phyloP scores from a whole-genome alignment of 345 rosid species.

The Eucalyptus marginata region DNA sequence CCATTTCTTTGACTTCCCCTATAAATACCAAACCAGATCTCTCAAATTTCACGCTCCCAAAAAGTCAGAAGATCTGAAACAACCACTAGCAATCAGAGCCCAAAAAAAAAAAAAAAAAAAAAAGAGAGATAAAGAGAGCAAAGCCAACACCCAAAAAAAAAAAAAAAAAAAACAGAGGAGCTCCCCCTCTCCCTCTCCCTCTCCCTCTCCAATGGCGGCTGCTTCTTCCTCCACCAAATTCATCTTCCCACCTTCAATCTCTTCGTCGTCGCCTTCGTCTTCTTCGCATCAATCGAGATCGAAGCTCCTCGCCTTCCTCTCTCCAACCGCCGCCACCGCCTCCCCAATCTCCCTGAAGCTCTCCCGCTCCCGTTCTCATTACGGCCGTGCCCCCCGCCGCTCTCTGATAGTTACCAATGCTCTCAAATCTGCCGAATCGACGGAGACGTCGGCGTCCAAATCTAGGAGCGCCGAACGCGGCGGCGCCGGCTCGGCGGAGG shows the following conservation, averaged over 20 bases:
- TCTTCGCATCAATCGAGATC: background rate
- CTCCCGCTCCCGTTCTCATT: background rate
- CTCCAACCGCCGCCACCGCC: background rate
- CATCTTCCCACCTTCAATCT: background rate
- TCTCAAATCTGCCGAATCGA: constrained; percentile 1
- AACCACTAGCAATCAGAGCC: background rate
- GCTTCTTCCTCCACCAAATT: background rate
- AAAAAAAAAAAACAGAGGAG: background rate
- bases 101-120: rapidly evolving
- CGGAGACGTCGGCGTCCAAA: background rate
- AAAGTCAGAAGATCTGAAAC: background rate
- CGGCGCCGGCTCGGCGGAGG: background rate
- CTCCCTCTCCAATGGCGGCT: background rate
- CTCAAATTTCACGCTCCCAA: background rate
- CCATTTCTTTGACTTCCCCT: background rate
- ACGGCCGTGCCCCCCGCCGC: background rate
- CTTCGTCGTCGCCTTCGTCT: background rate
- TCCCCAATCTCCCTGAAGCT: constrained; percentile 7
- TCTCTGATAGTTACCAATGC: background rate
- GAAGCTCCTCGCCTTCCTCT: constrained; percentile 4
- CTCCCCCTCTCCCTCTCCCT: background rate
- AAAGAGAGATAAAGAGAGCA: too few relatives aligned
- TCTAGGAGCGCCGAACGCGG: background rate
- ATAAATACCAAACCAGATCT: background rate
- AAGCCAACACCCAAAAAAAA: background rate